These are phyloP conservation scores for Cercospora citrullina DNA, from an alignment of 2,329 filamentous ascomycete genomes.

Conservation along the genomic window DNA sequence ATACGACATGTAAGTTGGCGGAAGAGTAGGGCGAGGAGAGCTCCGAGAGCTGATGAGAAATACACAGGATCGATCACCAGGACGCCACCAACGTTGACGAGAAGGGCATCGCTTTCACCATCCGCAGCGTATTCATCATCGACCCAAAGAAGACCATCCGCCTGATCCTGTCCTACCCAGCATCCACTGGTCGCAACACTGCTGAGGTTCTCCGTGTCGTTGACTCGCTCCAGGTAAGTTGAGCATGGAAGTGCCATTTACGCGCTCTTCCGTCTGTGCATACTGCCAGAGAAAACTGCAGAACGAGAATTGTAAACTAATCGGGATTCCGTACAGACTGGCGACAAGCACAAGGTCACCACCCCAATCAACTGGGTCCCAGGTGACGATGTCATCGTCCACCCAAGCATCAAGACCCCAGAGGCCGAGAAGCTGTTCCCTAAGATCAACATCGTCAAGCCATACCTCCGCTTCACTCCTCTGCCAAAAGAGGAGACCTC, in stretches of 20 bases:
- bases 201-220: conserved; percentile 55
- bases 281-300: background rate
- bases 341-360: conserved; percentile 61
- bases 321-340: conserved; percentile 39
- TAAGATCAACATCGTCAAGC: conserved; percentile 62
- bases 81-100: conserved; percentile 60
- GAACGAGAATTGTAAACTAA: background rate
- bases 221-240: conserved; percentile 48
- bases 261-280: background rate
- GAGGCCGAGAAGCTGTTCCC: conserved; percentile 61
- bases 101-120: conserved; percentile 61
- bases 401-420: conserved; percentile 59
- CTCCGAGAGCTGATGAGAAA: conserved; percentile 12
- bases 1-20: conserved; percentile 51
- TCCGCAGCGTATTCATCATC: conserved; percentile 65
- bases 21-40: background rate
- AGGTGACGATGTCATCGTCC: conserved; percentile 62
- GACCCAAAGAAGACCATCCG: conserved; percentile 66
- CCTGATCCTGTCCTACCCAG: conserved; percentile 61
- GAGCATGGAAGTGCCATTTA: background rate
- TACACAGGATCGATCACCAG: conserved; percentile 51
- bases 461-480: conserved; percentile 61
- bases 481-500: conserved; percentile 60
- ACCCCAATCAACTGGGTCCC: conserved; percentile 64
- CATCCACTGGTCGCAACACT: conserved; percentile 59